Conservation (phyloP, 225 moss, liverwort and hornwort genomes). For the Pseudisothecium myosuroides region DNA sequence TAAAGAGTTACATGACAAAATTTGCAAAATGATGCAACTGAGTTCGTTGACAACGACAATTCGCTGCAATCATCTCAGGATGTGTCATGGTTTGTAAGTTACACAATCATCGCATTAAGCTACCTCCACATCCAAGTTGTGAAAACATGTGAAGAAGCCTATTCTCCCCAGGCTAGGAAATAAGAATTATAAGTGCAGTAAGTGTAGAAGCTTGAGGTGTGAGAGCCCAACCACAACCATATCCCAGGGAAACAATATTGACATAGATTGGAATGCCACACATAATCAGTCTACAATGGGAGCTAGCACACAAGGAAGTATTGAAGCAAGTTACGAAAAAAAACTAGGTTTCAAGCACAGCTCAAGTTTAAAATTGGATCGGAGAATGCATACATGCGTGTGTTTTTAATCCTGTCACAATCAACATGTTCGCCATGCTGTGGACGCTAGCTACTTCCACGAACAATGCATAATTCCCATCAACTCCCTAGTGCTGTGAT, state of each 20-base stretch:
- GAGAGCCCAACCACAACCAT: no score
- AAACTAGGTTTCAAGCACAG: background rate
- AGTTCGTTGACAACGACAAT: no score
- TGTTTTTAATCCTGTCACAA: background rate
- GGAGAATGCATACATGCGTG: background rate
- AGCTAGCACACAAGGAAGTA: background rate
- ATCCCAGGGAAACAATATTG: no score
- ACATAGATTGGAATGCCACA: background rate
- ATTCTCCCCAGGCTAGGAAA: no score
- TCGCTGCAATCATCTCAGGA: no score
- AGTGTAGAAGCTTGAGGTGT: background rate
- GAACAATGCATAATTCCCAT: background rate
- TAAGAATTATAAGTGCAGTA: accelerated
- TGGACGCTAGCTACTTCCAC: background rate
- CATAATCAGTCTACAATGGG: background rate
- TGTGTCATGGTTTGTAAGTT: background rate
- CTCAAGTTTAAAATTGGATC: background rate
- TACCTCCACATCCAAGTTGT: accelerated
- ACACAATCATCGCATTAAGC: background rate
- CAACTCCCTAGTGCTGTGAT: background rate
- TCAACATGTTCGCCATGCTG: background rate
- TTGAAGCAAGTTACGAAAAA: background rate
- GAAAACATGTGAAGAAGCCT: no score
- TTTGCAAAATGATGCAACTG: background rate
- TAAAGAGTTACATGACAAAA: background rate